phyloP scores from a whole-genome alignment of 1,284 basidiomycete genomes.

The Mycena citricolor region DNA sequence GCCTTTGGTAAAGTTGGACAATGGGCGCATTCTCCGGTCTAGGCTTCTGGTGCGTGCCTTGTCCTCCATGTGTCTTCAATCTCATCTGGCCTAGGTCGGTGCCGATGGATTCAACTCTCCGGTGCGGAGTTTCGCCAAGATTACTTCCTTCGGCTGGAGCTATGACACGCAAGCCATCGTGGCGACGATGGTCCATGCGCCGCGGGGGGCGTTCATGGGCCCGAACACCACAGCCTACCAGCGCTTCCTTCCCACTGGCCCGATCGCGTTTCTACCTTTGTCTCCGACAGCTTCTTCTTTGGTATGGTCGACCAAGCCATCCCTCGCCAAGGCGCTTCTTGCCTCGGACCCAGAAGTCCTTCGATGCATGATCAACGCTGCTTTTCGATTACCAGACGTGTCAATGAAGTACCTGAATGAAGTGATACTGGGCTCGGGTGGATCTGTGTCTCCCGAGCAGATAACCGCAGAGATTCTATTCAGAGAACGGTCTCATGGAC shows the following conservation, averaged over 20 bases:
- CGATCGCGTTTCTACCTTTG: slow-evolving; percentile 90
- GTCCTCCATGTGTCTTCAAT: slow-evolving; percentile 3
- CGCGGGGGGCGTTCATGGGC: slow-evolving; percentile 54
- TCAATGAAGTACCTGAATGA: slow-evolving; percentile 72
- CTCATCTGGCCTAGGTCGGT: slow-evolving; percentile 64
- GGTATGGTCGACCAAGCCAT: slow-evolving; percentile 92
- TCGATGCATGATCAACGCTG: slow-evolving; percentile 82
- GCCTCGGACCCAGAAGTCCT: slow-evolving; percentile 68
- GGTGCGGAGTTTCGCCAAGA: slow-evolving; percentile 84
- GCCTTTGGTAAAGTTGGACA: slow-evolving; percentile 74
- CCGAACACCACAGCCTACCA: slow-evolving; percentile 89
- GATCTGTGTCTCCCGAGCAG: slow-evolving; percentile 40
- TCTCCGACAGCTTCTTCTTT: slow-evolving; percentile 81
- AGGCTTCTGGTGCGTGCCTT: slow-evolving; percentile 63
- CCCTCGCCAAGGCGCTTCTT: slow-evolving; percentile 74
- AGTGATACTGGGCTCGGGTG: slow-evolving; percentile 56
- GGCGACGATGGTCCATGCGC: slow-evolving; percentile 77
- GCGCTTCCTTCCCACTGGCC: slow-evolving; percentile 93
- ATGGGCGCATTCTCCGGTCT: slow-evolving; percentile 61
- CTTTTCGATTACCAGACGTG: slow-evolving; percentile 83
- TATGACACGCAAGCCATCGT: slow-evolving; percentile 93
- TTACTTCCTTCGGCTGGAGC: slow-evolving; percentile 88
- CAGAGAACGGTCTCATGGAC: slow-evolving; percentile 66
- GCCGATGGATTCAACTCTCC: slow-evolving; percentile 97
- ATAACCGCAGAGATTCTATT: slow-evolving; percentile 63